Percentiles rank a stretch among this genome's conserved stretches.
phyloP scores from a whole-genome alignment of 768 basidiomycete species.

The Bullera alba region DNA sequence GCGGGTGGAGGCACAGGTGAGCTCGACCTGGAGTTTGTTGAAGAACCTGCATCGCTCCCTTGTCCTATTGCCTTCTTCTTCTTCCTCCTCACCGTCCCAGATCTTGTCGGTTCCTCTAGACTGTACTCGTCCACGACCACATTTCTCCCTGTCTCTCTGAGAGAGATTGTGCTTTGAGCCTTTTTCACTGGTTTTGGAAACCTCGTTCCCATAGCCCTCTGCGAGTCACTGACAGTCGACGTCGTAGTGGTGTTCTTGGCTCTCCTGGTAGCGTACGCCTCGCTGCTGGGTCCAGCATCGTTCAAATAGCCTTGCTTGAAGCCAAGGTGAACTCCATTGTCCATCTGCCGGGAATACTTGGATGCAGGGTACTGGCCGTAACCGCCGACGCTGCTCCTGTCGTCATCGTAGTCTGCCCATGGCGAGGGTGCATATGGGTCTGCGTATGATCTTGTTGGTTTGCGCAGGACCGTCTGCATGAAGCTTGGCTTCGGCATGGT shows the following conservation, averaged over 20 bases:
- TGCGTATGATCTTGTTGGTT: conserved; percentile 38
- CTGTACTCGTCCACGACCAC: background rate
- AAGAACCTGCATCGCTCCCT: background rate
- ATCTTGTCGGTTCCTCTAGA: background rate
- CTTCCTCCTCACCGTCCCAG: conserved; percentile 22
- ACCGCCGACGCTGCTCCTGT: no score
- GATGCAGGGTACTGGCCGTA: conserved; percentile 8
- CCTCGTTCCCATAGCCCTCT: conserved; percentile 8
- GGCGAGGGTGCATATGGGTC: conserved; percentile 28
- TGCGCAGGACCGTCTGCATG: conserved; percentile 31
- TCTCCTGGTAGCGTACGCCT: conserved; percentile 2
- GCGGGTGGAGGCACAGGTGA: no score
- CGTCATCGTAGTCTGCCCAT: conserved; percentile 20
- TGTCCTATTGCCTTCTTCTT: conserved; percentile 18
- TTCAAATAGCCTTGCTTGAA: conserved; percentile 3
- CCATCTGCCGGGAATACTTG: conserved; percentile 7
- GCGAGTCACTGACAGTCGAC: background rate
- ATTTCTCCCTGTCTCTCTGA: conserved; percentile 11
- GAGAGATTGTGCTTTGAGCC: conserved; percentile 15
- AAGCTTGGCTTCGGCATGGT: conserved; percentile 41
- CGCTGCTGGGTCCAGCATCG: conserved; percentile 4
- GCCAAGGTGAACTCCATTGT: conserved; percentile 13
- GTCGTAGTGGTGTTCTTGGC: conserved; percentile 6
- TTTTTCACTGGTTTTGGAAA: conserved; percentile 30
- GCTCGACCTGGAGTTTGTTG: no score